phyloP scores from a whole-genome alignment of 1,284 basidiomycete species.

The Sporisorium exsertum region DNA sequence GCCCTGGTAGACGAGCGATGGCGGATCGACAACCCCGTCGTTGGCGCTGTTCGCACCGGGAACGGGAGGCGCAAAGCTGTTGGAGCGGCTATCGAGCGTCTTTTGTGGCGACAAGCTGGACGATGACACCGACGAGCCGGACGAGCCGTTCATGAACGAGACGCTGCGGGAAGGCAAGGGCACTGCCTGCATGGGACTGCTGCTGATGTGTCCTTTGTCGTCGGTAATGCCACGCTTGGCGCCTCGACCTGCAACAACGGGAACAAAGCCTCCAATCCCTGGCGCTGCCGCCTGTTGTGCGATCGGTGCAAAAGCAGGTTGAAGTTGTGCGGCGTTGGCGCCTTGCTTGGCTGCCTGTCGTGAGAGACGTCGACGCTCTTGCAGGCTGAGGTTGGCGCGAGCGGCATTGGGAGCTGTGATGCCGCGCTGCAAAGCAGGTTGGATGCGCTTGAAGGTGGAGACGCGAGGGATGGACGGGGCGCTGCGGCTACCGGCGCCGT shows the following conservation, averaged over 20 bases:
- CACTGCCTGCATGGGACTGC: constrained; percentile 17
- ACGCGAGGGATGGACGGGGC: constrained; percentile 40
- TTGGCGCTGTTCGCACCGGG: background rate
- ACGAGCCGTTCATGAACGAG: constrained; percentile 44
- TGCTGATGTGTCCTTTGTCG: constrained; percentile 29
- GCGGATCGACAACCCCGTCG: constrained; percentile 2
- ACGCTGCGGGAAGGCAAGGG: constrained; percentile 31
- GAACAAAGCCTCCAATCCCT: background rate
- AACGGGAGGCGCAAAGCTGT: constrained; percentile 19
- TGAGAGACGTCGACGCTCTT: constrained; percentile 60
- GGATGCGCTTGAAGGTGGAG: constrained; percentile 38
- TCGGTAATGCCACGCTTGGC: constrained; percentile 38
- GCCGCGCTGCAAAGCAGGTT: constrained; percentile 27
- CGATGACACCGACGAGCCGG: constrained; percentile 40
- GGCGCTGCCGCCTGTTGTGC: constrained; percentile 1
- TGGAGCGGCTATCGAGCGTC: constrained; percentile 31
- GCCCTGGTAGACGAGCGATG: constrained; percentile 37
- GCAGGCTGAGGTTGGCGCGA: constrained; percentile 48
- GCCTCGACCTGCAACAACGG: constrained; percentile 31
- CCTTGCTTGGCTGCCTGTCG: constrained; percentile 46
- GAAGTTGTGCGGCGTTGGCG: constrained; percentile 5
- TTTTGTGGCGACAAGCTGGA: constrained; percentile 38
- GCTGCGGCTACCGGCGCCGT: constrained; percentile 22
- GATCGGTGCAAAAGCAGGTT: constrained; percentile 12
- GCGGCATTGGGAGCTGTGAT: constrained; percentile 27